Evolutionary conservation across 495 filamentous ascomycete genomes (phyloP).

Genomic region (Parachaetomium inaequale): DNA sequence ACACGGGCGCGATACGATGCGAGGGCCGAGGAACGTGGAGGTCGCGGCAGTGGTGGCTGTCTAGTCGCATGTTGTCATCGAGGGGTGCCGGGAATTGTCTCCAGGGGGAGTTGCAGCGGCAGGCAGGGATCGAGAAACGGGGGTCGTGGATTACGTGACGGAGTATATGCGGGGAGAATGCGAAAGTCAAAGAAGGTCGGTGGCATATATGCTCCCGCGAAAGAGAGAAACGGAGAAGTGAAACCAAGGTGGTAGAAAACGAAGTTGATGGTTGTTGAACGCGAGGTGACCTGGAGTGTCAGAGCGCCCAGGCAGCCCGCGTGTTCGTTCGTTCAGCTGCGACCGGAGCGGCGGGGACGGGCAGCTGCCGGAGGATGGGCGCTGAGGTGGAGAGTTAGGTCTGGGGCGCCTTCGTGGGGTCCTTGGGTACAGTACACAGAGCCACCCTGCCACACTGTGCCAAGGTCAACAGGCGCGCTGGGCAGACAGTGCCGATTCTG

Average conservation of each 20-base stretch:
- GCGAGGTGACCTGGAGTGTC: not conserved
- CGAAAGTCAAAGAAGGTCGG: not conserved
- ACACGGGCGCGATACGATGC: not conserved
- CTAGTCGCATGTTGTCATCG: constrained; percentile 37
- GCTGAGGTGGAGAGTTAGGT: not conserved
- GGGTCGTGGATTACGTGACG: not conserved
- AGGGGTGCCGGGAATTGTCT: constrained; percentile 9
- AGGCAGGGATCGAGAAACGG: constrained; percentile 7
- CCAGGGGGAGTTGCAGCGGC: constrained; percentile 1
- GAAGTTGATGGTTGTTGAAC: not conserved
- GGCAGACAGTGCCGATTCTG: not conserved
- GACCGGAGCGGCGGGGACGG: not conserved
- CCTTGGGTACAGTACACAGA: too few species aligned
- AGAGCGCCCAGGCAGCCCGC: constrained; percentile 10
- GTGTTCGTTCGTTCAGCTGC: not conserved
- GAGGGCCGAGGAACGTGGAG: constrained; percentile 19
- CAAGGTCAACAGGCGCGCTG: too few species aligned
- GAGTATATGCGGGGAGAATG: not conserved
- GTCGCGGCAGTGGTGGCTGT: constrained; percentile 17
- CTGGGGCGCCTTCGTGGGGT: too few species aligned
- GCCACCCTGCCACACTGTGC: too few species aligned
- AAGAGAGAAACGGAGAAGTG: not conserved
- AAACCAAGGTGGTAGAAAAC: not conserved
- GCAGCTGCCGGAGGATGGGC: too few species aligned
- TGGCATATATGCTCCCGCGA: not conserved